A percentile compares a stretch with the other conserved stretches of the same genome.
These are phyloP conservation scores for Tylopilus felleus DNA, from an alignment of 768 basidiomycete species.

Conservation along the genomic window DNA sequence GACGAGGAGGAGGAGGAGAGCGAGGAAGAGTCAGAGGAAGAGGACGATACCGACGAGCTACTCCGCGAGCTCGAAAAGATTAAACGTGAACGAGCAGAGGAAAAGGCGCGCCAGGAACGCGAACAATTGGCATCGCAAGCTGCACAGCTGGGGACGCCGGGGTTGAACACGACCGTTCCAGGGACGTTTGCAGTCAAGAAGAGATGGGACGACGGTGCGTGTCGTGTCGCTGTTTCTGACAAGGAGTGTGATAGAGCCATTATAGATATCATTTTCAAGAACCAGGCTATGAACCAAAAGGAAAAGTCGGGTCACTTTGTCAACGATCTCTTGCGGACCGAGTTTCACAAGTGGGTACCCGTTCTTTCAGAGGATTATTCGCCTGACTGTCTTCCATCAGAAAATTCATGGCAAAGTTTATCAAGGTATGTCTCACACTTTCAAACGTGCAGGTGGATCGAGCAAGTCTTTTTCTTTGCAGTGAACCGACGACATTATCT, in stretches of 20 bases:
- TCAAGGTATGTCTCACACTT: slow-evolving; percentile 53
- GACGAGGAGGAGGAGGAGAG: slow-evolving; percentile 41
- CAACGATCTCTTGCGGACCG: slow-evolving; percentile 90
- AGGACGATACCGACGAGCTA: slow-evolving; percentile 76
- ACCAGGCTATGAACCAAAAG: slow-evolving; percentile 76
- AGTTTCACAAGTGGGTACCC: slow-evolving; percentile 80
- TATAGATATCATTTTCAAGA: slow-evolving; percentile 95
- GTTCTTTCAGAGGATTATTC: background rate
- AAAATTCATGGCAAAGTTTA: slow-evolving; percentile 91
- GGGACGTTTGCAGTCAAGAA: slow-evolving; percentile 90
- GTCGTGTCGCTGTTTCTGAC: slow-evolving; percentile 2
- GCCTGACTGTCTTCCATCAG: slow-evolving; percentile 36
- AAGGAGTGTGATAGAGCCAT: background rate
- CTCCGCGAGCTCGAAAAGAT: slow-evolving; percentile 98
- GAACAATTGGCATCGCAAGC: slow-evolving; percentile 64
- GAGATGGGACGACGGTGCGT: slow-evolving; percentile 91
- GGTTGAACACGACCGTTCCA: slow-evolving; percentile 68
- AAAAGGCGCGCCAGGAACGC: slow-evolving; percentile 78
- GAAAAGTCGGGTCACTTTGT: slow-evolving; percentile 81
- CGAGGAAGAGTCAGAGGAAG: slow-evolving; percentile 52
- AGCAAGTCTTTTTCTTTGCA: background rate
- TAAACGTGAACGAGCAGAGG: slow-evolving; percentile 92
- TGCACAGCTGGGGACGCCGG: slow-evolving; percentile 70
- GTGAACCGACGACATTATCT: too few species aligned
- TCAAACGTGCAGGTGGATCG: background rate